These are phyloP conservation scores for Furcasterigmium furcatum DNA, from an alignment of 2,329 filamentous ascomycete genomes.

Conservation along the genomic window DNA sequence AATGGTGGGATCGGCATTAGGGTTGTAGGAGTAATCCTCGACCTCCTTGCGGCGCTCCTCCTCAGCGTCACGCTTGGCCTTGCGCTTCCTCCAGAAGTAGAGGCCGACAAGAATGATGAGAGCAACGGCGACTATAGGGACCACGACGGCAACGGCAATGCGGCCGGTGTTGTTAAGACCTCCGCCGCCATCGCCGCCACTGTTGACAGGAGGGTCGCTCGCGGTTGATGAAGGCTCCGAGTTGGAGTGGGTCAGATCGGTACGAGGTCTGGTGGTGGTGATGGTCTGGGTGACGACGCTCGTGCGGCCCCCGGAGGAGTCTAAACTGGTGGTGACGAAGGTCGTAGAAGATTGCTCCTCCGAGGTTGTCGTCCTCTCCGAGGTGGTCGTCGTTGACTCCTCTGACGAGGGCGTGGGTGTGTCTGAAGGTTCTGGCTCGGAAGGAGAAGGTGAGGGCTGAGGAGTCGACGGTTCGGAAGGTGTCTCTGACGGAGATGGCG, in stretches of 20 bases:
- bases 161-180: conserved; percentile 62
- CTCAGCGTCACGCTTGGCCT: conserved; percentile 78
- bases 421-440: conserved; percentile 11
- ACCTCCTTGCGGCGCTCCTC: conserved; percentile 93
- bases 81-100: conserved; percentile 85
- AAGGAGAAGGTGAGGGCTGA: conserved; percentile 5
- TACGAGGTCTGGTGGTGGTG: conserved; percentile 12
- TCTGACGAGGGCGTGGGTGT: conserved; percentile 6
- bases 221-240: conserved; percentile 19
- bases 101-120: conserved; percentile 73
- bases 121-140: conserved; percentile 86
- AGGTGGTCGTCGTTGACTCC: conserved; percentile 7
- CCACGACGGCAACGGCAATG: conserved; percentile 90
- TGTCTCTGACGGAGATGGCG: conserved; percentile 10
- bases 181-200: conserved; percentile 23
- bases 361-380: conserved; percentile 4
- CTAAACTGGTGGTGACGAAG: conserved; percentile 8
- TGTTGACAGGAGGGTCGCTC: conserved; percentile 19
- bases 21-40: conserved; percentile 95
- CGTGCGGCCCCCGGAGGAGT: conserved; percentile 9
- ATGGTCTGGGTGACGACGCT: conserved; percentile 18
- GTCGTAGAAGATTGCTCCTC: conserved; percentile 17
- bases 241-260: conserved; percentile 15
- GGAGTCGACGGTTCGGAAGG: conserved; percentile 5
- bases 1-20: conserved; percentile 88